Base-by-base conservation (phyloP, 2,329 filamentous ascomycete species). In the Alternaria conjuncta region DNA sequence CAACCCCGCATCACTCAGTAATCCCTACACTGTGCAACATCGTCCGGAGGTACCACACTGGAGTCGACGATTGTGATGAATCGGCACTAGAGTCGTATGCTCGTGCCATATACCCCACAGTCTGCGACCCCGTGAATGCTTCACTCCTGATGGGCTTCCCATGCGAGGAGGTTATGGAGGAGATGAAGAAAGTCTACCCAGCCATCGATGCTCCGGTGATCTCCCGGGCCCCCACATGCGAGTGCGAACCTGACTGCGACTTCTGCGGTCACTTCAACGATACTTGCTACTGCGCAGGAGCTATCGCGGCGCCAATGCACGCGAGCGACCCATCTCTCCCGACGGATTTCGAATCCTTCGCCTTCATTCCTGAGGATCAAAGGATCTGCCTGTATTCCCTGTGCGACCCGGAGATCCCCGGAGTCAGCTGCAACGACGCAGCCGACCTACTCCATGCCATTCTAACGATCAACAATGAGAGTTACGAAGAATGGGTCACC, bases 31-130 rank as follows among this genome's bases (percentile, higher is more conserved):
- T 65, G 5, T 65, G 63, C 15, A 18, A 54, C 28, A 28, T 65
- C 12, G 30, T 57, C n/a, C 49, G 13, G 26, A 63, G 28, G 21
- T 60, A 63, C 21, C 55, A 63, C n/a, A 30, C 63, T 28, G 41
- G 21, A 9, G 26, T 59, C 20, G 18, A 36, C 6, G 30, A 57
- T 9, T 63, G 63, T 20, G 30, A 63, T 13, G 63, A 63, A 46
- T 46, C 53, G 18, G 28, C 21, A 3, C 23, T 59, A 10, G 46
- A 57, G 20, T 20, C 26, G 3, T 47, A 60, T 18, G 51, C 46
- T 45, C 46, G 44, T 26, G 36, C 26, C 11, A 10, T 60, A 13
- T 57, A 60, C 11, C 54, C 59, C 26, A 44, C 30, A 12, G 45
- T 63, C 13, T 65, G 63, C 43, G 60, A 65, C 5, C 30, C 55